These are phyloP conservation scores for Rubia tinctorum DNA, from an alignment of 305 asterid genomes.

Conservation along the genomic window DNA sequence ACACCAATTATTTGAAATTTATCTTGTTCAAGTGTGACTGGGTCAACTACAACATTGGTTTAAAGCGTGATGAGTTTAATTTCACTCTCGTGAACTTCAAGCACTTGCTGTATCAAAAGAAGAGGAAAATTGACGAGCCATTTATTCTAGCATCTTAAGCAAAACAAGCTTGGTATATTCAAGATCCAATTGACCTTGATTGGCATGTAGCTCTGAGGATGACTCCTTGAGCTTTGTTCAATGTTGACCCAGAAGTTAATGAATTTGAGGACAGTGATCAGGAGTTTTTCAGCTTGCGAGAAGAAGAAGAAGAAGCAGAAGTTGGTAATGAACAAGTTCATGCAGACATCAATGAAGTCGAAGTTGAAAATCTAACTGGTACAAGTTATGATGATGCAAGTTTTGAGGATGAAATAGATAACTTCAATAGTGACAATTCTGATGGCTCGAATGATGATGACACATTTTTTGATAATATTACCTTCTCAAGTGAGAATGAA, in stretches of 20 bases:
- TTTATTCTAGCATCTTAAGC: slow-evolving; percentile 1
- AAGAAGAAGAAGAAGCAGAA: neutral
- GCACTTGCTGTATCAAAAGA: neutral
- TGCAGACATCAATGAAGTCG: neutral
- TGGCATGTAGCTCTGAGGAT: neutral
- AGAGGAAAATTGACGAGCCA: neutral
- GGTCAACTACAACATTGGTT: neutral
- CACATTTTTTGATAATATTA: neutral
- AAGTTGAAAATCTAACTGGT: neutral
- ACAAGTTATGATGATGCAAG: neutral
- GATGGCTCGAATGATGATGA: neutral
- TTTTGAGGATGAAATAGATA: neutral
- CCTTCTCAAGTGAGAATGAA: neutral
- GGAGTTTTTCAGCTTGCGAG: neutral
- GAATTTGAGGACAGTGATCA: neutral
- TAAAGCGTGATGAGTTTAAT: no score
- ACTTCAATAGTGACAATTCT: neutral
- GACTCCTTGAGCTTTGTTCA: neutral
- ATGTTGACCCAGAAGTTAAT: neutral
- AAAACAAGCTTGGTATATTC: neutral
- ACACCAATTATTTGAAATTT: neutral
- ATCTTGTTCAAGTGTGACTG: slow-evolving; percentile 1
- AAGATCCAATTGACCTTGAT: neutral
- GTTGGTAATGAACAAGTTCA: neutral
- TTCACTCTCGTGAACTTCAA: neutral